These are phyloP conservation scores for Malus hybrid DNA, from an alignment of 331 rosid species.

Conservation along the genomic window DNA sequence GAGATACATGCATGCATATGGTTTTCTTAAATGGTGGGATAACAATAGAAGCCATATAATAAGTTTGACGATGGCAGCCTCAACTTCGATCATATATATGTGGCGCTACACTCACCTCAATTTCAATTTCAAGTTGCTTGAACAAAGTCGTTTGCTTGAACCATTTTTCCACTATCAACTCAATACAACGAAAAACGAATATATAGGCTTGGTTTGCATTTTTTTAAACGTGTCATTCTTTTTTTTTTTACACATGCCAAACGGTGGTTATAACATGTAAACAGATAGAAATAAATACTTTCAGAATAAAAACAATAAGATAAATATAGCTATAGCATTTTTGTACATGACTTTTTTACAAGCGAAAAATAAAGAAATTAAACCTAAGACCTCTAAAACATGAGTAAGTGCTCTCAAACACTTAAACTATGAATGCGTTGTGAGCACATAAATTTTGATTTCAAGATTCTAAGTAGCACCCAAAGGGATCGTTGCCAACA, in stretches of 20 bases:
- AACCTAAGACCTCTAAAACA: neutral
- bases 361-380: too few relatives aligned
- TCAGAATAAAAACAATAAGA: neutral
- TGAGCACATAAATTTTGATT: neutral
- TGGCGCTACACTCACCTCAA: slow-evolving; percentile 9
- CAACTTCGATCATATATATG: slow-evolving; percentile 11
- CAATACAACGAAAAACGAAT: neutral
- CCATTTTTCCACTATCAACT: slow-evolving; percentile 5
- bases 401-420: neutral
- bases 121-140: slow-evolving; percentile 23
- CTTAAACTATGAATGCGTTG: neutral
- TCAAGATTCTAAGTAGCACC: slow-evolving; percentile 19
- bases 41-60: neutral
- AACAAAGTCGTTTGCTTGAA: slow-evolving; percentile 10
- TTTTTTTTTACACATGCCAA: neutral
- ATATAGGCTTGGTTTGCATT: neutral
- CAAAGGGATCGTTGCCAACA: neutral
- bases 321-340: neutral
- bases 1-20: slow-evolving; percentile 28
- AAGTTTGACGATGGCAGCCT: slow-evolving; percentile 18
- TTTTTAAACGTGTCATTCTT: neutral
- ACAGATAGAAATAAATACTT: neutral
- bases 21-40: slow-evolving; percentile 18
- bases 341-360: neutral
- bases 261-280: too few relatives aligned